phyloP scores from a whole-genome alignment of 805 yeast genomes.

The Grigorovia yakushimaensis region DNA sequence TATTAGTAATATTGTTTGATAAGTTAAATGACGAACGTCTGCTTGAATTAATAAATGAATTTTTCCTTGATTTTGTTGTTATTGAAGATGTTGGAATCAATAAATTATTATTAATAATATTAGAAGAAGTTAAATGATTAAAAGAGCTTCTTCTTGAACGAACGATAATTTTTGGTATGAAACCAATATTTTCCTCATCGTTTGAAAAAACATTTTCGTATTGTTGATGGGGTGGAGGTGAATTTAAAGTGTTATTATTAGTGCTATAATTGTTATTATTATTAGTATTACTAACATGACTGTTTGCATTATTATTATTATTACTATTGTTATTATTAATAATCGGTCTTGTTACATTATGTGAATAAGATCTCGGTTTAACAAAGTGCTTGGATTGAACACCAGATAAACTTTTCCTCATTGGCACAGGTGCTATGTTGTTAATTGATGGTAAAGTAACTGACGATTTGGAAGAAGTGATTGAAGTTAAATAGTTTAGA shows the following conservation, averaged over 20 bases:
- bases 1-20: slow-evolving; percentile 7
- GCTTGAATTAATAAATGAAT: slow-evolving; percentile 20
- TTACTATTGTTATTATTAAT: background rate
- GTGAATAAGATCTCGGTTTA: slow-evolving; percentile 27
- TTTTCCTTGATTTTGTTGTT: slow-evolving; percentile 24
- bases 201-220: background rate
- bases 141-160: slow-evolving; percentile 28
- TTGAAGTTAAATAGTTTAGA: background rate
- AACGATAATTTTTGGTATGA: slow-evolving; percentile 29
- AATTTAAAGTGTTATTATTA: background rate
- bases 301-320: background rate
- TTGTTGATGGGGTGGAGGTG: background rate
- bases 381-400: slow-evolving; percentile 5
- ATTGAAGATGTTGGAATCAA: slow-evolving; percentile 11
- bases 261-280: background rate
- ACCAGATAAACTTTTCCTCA: slow-evolving; percentile 1
- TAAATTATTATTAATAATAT: background rate
- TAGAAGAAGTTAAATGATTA: slow-evolving; percentile 6
- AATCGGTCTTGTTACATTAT: slow-evolving; percentile 16
- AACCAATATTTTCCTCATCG: slow-evolving; percentile 28
- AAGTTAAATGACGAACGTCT: slow-evolving; percentile 27
- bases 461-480: background rate
- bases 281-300: background rate
- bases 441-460: background rate
- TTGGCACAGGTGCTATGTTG: background rate